Base-by-base conservation (phyloP, 2,329 filamentous ascomycete genomes). In the Colletotrichum chlorophyti region DNA sequence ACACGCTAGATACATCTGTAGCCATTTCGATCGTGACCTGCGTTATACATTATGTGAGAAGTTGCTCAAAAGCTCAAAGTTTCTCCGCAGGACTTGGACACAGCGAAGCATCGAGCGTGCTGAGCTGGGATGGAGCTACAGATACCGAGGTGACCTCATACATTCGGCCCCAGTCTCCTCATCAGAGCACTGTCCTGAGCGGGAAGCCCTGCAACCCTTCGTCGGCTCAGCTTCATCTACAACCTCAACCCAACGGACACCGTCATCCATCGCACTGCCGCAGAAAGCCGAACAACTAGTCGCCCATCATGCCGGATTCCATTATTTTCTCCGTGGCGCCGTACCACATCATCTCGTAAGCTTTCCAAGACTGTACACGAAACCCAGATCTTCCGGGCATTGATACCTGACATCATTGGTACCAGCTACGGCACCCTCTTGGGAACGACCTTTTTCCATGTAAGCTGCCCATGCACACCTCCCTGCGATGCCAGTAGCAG, bases 371-470 rank as follows among this genome's bases (percentile, higher is more conserved):
- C 45, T n/a, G 42, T 47, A 23, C 52, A 60, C 57, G 51, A 14
- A n/a, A 19, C 26, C 17, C 29, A 19, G 35, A 23, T n/a, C 46
- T 32, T 47, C 24, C 19, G 19, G 31, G 47, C 32, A 27, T 35
- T 27, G 15, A 49, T 35, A 24, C 9, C 49, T 63, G 58, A 63
- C 54, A 42, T 48, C 14, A 42, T 65, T 23, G 1, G 24, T 12
- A n/a, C 24, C 26, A 95, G 91, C 70, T 97, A 96, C 76, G 93
- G 92, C 64, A 93, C 91, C 17, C 84, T 98, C 46, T 80, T 98
- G 12, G 95, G 95, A 63, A 89, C 89, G 24, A 90, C 92, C 34
- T 83, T 97, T 72, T 98, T 93, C 76, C 92, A 98, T 72, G 88
- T 90, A 75, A 43, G 67, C 35, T 15, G n/a, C n/a, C n/a, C n/a